These are phyloP conservation scores for Trichoderma koningii DNA, from an alignment of 2,329 filamentous ascomycete genomes.

Conservation along the genomic window DNA sequence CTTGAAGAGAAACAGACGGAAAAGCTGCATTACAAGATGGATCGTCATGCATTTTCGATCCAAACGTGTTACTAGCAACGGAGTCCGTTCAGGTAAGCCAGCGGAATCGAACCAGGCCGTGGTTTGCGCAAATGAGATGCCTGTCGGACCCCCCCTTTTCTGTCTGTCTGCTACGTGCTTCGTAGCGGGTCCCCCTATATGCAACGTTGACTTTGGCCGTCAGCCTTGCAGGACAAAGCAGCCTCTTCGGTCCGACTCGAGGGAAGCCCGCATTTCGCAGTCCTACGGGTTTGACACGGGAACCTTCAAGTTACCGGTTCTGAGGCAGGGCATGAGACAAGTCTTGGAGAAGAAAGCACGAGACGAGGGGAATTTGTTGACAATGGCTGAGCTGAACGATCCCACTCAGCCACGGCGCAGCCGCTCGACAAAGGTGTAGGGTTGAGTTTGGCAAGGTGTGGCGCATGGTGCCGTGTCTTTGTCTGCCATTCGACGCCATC, in stretches of 20 bases:
- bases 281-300: too few relatives aligned
- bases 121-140: neutral
- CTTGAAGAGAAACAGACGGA: neutral
- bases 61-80: neutral
- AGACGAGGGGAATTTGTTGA: too few relatives aligned
- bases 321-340: too few relatives aligned
- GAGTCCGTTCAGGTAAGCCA: neutral
- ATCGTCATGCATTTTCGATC: neutral
- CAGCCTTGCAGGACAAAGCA: conserved; percentile 27
- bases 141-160: neutral
- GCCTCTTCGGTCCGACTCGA: conserved; percentile 37
- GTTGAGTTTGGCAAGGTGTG: too few relatives aligned
- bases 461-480: too few relatives aligned
- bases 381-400: too few relatives aligned
- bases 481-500: too few relatives aligned
- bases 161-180: neutral
- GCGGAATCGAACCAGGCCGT: neutral
- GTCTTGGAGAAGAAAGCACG: too few relatives aligned
- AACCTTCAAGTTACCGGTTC: too few relatives aligned
- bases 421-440: too few relatives aligned
- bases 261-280: too few relatives aligned
- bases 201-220: conserved; percentile 23
- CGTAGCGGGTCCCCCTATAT: conserved; percentile 17
- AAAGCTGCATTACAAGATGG: conserved; percentile 7
- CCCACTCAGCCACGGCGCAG: too few relatives aligned